Evolutionary conservation across 2,329 filamentous ascomycete species (phyloP).

Genomic region (Didymella pinodella): DNA sequence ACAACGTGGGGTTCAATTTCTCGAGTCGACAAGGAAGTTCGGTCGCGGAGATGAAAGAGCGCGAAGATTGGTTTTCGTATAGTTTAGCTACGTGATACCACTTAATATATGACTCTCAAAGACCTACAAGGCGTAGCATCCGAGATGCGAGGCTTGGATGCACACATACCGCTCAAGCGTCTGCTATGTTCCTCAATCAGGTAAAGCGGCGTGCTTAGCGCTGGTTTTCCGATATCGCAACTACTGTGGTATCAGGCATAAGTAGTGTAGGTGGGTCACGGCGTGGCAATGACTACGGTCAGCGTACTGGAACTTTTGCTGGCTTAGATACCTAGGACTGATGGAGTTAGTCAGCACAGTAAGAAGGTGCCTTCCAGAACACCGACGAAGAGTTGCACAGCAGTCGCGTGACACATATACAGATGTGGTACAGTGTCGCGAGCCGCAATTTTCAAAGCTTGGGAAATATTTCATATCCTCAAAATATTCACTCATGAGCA

Average conservation of each 20-base stretch:
- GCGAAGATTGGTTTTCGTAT: not conserved
- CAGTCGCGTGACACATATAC: not conserved
- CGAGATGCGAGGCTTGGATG: not conserved
- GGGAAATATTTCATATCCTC: too few species aligned
- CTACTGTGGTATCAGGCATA: too few species aligned
- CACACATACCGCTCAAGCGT: not conserved
- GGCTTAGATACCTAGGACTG: too few species aligned
- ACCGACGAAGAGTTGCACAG: not conserved
- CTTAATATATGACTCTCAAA: not conserved
- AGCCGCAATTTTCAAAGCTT: not conserved
- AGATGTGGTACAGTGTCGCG: not conserved
- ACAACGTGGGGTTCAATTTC: not conserved
- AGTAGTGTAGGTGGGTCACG: too few species aligned
- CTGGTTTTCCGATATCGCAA: constrained; percentile 8
- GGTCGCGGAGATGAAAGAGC: not conserved
- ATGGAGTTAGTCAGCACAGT: too few species aligned
- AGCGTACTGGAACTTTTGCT: too few species aligned
- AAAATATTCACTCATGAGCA: too few species aligned
- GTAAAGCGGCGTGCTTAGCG: constrained; percentile 6
- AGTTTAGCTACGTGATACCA: not conserved
- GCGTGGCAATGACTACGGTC: too few species aligned
- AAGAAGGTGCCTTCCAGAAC: not conserved
- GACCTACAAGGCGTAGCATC: not conserved
- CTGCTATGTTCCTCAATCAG: not conserved
- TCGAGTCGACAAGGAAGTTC: not conserved